phyloP scores from a whole-genome alignment of 2,329 filamentous ascomycete genomes.

The Aureobasidium sp. region DNA sequence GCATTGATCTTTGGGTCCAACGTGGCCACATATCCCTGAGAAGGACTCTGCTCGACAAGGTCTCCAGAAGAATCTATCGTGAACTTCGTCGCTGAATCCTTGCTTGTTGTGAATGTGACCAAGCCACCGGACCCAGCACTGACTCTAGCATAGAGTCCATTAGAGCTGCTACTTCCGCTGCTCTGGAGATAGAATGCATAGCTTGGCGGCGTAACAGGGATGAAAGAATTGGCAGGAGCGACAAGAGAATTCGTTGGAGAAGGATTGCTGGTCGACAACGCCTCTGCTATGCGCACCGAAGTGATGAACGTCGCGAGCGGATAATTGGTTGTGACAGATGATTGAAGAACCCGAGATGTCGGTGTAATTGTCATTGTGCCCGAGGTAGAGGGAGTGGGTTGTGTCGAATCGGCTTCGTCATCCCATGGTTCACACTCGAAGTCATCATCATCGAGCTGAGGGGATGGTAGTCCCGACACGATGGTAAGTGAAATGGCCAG shows the following conservation, averaged over 20 bases:
- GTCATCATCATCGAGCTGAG: not conserved
- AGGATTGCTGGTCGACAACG: not conserved
- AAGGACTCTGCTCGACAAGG: constrained; percentile 6
- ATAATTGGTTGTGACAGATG: not conserved
- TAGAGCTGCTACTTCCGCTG: not conserved
- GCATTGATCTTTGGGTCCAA: not conserved
- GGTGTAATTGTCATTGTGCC: not conserved
- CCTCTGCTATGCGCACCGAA: not conserved
- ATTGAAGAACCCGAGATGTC: not conserved
- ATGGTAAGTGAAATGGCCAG: not conserved
- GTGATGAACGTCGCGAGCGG: not conserved
- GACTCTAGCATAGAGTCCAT: not conserved
- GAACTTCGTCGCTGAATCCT: not conserved
- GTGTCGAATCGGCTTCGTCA: not conserved
- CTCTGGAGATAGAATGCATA: constrained; percentile 5
- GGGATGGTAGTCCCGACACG: not conserved
- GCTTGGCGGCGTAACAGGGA: not conserved
- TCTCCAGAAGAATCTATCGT: constrained; percentile 9
- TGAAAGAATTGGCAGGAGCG: not conserved
- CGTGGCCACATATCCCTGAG: constrained; percentile 1
- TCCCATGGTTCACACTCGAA: not conserved
- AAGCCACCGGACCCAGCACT: not conserved
- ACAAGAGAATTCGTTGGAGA: not conserved
- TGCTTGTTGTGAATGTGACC: not conserved
- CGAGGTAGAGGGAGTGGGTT: not conserved